Conservation (phyloP, 225 moss, liverwort and hornwort species). For the Marchantia polymorpha region DNA sequence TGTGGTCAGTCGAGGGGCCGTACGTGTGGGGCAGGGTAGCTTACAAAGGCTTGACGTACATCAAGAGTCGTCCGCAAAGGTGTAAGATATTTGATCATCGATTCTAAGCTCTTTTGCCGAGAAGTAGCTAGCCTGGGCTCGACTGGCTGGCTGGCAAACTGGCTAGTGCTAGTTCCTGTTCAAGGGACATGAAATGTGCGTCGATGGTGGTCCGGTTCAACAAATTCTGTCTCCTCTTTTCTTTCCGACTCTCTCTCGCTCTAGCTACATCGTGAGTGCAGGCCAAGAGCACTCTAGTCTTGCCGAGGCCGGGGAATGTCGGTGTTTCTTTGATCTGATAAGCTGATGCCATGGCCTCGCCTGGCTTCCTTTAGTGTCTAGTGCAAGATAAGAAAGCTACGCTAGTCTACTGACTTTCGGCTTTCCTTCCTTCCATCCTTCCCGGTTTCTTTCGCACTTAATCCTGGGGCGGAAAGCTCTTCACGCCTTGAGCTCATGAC, state of each 20-base stretch:
- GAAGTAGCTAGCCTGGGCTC: too few relatives aligned
- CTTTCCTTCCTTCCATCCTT: too few relatives aligned
- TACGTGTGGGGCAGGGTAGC: constrained; percentile 11
- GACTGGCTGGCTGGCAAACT: not conserved
- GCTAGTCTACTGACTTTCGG: not conserved
- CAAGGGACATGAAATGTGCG: not conserved
- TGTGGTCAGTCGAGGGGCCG: not conserved
- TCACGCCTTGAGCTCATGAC: not conserved
- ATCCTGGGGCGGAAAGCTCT: not conserved
- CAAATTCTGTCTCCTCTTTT: not conserved
- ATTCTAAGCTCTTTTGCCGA: not conserved
- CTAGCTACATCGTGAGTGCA: not conserved
- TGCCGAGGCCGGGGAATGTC: not conserved
- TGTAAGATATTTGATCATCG: constrained; percentile 11
- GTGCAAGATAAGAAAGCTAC: constrained; percentile 4
- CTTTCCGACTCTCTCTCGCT: not conserved
- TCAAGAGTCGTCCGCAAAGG: not conserved
- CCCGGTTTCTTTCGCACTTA: too few relatives aligned
- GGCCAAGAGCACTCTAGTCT: not conserved
- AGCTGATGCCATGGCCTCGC: not conserved
- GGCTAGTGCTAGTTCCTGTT: not conserved
- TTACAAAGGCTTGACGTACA: not conserved
- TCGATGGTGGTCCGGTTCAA: not conserved
- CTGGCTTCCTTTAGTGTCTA: not conserved
- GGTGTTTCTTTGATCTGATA: not conserved